A percentile compares a stretch with the other conserved stretches of the same genome.
Conservation (phyloP, 2,329 filamentous ascomycete genomes). For the Xylariaceae sp. region DNA sequence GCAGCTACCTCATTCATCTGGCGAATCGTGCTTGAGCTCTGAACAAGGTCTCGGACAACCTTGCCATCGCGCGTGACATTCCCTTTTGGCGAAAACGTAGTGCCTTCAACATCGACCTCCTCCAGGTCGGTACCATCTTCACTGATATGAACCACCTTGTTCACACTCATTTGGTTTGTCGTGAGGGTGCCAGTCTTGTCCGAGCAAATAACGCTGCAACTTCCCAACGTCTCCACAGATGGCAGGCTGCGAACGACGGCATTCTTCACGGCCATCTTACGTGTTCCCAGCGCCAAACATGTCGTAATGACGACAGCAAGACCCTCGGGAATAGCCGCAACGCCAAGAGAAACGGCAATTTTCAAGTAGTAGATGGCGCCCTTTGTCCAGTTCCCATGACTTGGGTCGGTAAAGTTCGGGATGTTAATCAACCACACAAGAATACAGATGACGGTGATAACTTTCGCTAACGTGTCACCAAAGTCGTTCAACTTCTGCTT, state of each 20-base stretch:
- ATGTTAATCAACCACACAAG: conserved; percentile 99
- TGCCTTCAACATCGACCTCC: conserved; percentile 88
- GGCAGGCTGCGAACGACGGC: conserved; percentile 94
- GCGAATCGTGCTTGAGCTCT: conserved; percentile 73
- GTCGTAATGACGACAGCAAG: conserved; percentile 99
- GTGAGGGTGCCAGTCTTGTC: conserved; percentile 98
- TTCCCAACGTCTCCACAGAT: conserved; percentile 95
- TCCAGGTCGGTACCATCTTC: conserved; percentile 74
- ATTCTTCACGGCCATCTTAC: conserved; percentile 99
- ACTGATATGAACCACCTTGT: conserved; percentile 83
- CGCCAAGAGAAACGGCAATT: conserved; percentile 96
- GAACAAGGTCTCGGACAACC: conserved; percentile 67
- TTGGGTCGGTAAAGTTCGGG: conserved; percentile 92
- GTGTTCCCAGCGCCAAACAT: conserved; percentile 90
- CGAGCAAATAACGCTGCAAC: conserved; percentile 99
- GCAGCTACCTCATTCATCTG: conserved; percentile 74
- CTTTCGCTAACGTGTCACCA: conserved; percentile 92
- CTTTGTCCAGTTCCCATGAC: conserved; percentile 91
- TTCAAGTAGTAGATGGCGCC: conserved; percentile 99
- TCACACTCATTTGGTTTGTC: conserved; percentile 99
- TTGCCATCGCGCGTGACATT: conserved; percentile 71
- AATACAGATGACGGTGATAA: conserved; percentile 95
- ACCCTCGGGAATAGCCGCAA: conserved; percentile 96
- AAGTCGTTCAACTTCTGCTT: conserved; percentile 99
- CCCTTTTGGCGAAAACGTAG: conserved; percentile 86